phyloP scores from a whole-genome alignment of 2,329 filamentous ascomycete genomes.

The Passalora sequoiae region DNA sequence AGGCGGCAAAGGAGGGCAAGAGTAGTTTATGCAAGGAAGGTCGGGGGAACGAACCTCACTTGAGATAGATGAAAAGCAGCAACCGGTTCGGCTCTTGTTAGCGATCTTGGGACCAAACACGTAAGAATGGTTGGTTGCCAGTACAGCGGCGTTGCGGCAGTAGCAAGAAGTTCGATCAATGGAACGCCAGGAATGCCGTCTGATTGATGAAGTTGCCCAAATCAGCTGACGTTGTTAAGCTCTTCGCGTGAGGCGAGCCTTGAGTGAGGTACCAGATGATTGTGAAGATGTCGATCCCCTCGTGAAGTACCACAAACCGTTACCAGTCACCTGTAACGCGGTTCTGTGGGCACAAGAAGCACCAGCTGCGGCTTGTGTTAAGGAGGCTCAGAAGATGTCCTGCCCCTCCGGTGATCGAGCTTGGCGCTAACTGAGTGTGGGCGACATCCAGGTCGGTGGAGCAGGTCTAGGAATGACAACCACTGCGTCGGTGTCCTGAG shows the following conservation, averaged over 20 bases:
- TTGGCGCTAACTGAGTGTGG: slow-evolving; percentile 24
- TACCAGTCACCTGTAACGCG: slow-evolving; percentile 23
- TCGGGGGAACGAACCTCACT: slow-evolving; percentile 23
- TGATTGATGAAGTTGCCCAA: slow-evolving; percentile 1
- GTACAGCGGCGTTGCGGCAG: slow-evolving; percentile 19
- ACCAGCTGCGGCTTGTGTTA: slow-evolving; percentile 20
- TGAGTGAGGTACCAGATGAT: slow-evolving; percentile 19
- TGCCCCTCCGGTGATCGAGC: slow-evolving; percentile 21
- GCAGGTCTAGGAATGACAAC: slow-evolving; percentile 26
- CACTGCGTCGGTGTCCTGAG: slow-evolving; percentile 26
- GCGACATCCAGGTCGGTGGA: slow-evolving; percentile 30
- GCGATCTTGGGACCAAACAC: slow-evolving; percentile 18
- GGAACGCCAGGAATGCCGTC: slow-evolving; percentile 12
- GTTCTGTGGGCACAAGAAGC: slow-evolving; percentile 21
- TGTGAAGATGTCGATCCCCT: slow-evolving; percentile 18
- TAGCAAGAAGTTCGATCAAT: slow-evolving; percentile 19
- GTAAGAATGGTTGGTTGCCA: slow-evolving; percentile 21
- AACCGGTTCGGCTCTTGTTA: slow-evolving; percentile 19
- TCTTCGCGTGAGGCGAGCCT: slow-evolving; percentile 19
- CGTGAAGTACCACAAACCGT: slow-evolving; percentile 21
- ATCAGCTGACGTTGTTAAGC: slow-evolving; percentile 21
- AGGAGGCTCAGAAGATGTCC: slow-evolving; percentile 18
- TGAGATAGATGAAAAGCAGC: slow-evolving; percentile 17
- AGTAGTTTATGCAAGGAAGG: slow-evolving; percentile 23
- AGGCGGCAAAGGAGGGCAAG: slow-evolving; percentile 18